Base-by-base conservation (phyloP, 768 basidiomycete genomes). In the Boletus rubroflammeus region DNA sequence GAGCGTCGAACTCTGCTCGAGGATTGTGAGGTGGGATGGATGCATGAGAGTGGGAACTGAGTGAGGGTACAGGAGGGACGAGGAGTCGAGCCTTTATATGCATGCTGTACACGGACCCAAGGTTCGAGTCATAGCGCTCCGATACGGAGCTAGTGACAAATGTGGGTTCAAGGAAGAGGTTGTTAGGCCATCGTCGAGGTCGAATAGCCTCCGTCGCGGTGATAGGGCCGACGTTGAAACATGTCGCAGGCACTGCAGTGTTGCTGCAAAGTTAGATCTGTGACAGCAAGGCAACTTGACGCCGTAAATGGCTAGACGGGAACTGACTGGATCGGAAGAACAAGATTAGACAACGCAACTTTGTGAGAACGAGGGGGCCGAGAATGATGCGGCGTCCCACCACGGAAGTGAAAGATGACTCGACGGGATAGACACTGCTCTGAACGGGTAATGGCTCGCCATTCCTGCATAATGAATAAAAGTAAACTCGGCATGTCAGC, bases 11-110 rank as follows among this genome's bases (percentile, higher is more conserved):
- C 78, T 81, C 43, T 78, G 71, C 54, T 85, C 76, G 57, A 89
- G 78, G 58, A 86, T 73, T 32, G 83, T 79, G 25, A 90, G 80
- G 67, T 89, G 88, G 32, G 84, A 80, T 38, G 67, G 40, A 47
- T 54, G 17, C 69, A 70, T 70, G 59, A 39, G 59, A 43, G 50
- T 51, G 50, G 50, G 40, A 15, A 31, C 29, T 48, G 53, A 26
- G 41, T 51, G 49, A 43, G 44, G 50, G 29, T 2, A 56, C 46
- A 60, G 54, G 42, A 49, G 40, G 41, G 38, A 39, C 19, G 29
- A 38, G 6, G 49, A n/a, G 5, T n/a, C 17, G 59, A 49, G 48
- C 17, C 48, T 70, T 70, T 70, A 72, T 72, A 70, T 60, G 45
- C 47, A 54, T 71, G 67, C 69, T 69, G 64, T 61, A 59, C 60